phyloP scores from a whole-genome alignment of 257 asterid species.

The Solanum chmielewskii region DNA sequence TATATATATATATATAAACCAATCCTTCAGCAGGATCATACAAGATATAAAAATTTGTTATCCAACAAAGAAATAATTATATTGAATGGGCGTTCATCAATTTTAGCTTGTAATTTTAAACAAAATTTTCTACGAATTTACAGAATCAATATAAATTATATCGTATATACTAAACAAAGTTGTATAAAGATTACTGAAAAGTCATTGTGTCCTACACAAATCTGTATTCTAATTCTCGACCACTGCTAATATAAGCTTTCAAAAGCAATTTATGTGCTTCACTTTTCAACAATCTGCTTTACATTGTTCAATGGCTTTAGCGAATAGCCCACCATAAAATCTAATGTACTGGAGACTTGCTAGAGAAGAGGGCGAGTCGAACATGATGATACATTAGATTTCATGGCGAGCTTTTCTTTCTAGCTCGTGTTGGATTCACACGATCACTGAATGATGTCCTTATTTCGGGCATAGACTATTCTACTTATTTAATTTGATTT shows the following conservation, averaged over 20 bases:
- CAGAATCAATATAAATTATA: neutral
- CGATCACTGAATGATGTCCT: too few species aligned
- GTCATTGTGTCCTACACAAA: neutral
- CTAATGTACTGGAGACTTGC: too few species aligned
- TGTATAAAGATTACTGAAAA: neutral
- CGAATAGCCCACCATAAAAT: too few species aligned
- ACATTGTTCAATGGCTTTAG: conserved; percentile 63
- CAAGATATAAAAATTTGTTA: too few species aligned
- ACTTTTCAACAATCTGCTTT: conserved; percentile 56
- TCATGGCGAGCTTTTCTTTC: too few species aligned
- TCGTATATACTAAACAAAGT: neutral
- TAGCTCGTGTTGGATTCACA: too few species aligned
- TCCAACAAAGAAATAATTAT: neutral
- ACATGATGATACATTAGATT: too few species aligned
- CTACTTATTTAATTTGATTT: too few species aligned
- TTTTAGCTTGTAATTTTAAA: neutral
- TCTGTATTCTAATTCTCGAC: neutral
- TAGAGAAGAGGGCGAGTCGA: too few species aligned
- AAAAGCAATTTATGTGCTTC: conserved; percentile 60
- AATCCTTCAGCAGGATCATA: neutral
- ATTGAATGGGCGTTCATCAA: neutral
- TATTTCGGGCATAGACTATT: too few species aligned
- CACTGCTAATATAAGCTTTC: neutral
- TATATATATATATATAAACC: too few species aligned
- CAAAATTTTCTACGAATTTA: too few species aligned